Evolutionary conservation across 2,329 filamentous ascomycete species (phyloP), one percentile per base, ranked within the genome.

Genomic region (Nemania serpens): DNA sequence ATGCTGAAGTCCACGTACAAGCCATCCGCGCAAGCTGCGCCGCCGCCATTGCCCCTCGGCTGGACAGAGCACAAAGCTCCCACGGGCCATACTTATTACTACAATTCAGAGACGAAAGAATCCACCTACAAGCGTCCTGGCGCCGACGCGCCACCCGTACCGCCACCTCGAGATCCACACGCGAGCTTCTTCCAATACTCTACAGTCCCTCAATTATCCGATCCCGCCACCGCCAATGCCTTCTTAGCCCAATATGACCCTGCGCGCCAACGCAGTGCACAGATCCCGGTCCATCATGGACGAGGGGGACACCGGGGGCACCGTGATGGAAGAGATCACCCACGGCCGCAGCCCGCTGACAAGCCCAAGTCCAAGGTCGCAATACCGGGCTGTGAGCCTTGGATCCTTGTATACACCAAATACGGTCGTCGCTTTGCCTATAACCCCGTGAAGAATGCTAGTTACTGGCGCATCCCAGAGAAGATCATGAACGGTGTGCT

Each of bases 41-140:
- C 85, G 47, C 86, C 85, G 47, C 86, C 90, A 37, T 81, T 97
- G 0, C 89, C 88, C 29, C 82, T 88, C 45, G 93, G 91, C 65
- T 97, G 93, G 93, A 91, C 90, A n/a, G 91, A 96, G 75, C 93
- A 97, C 78, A 93, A 88, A 76, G 92, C 93, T 54, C 93, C 93
- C 5, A 89, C 89, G 52, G 92, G 92, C 4, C 93, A 97, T 75
- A 83, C 83, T 29, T 97, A 97, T 78, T 97, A 93, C 77, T 95
- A 96, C 79, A 89, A 97, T 77, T 81, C 87, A 47, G 81, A 84
- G 57, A 94, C 91, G 1, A 92, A 95, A 70, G 85, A 91, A 70
- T 97, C 93, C 1, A 97, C 93, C 45, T 97, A 97, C 75, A 89
- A 84, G 41, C 87, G 91, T 36, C 93, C 93, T n/a, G 77, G 78